phyloP scores from a whole-genome alignment of 75 land plant genomes.

The Sequoiadendron giganteum region DNA sequence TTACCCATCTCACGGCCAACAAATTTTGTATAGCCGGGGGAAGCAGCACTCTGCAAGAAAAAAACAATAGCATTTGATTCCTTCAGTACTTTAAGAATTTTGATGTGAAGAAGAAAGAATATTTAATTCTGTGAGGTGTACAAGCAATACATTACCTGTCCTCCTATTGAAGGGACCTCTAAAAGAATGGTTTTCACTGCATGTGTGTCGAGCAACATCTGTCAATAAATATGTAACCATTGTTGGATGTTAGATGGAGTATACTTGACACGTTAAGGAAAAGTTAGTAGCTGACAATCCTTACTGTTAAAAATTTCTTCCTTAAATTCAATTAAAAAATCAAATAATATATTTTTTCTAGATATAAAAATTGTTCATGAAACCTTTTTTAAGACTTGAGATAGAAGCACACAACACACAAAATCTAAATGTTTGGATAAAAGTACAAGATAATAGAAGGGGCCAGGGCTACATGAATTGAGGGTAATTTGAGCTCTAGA shows the following conservation, averaged over 20 bases:
- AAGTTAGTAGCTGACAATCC: background rate
- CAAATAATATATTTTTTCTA: background rate
- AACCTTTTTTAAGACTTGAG: background rate
- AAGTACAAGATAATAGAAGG: background rate
- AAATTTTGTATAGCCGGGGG: conserved; percentile 89
- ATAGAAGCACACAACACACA: background rate
- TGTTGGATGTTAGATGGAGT: background rate
- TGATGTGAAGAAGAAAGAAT: background rate
- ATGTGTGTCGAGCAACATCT: conserved; percentile 98
- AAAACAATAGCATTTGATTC: background rate
- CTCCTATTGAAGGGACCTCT: conserved; percentile 90
- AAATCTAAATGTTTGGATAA: background rate
- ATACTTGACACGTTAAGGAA: background rate
- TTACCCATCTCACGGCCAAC: conserved; percentile 98
- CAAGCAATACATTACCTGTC: conserved; percentile 53
- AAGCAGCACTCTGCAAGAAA: conserved; percentile 52
- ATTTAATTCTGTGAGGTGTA: background rate
- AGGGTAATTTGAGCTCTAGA: background rate
- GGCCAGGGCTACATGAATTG: too few species aligned
- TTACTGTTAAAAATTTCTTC: background rate
- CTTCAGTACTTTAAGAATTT: background rate
- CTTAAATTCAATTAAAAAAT: background rate
- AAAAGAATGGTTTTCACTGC: conserved; percentile 95
- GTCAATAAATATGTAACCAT: conserved; percentile 17
- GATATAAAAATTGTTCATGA: background rate